Percentiles rank a stretch among this genome's conserved stretches.
phyloP scores from a whole-genome alignment of 2,329 filamentous ascomycete genomes.

The Alternaria sp. region DNA sequence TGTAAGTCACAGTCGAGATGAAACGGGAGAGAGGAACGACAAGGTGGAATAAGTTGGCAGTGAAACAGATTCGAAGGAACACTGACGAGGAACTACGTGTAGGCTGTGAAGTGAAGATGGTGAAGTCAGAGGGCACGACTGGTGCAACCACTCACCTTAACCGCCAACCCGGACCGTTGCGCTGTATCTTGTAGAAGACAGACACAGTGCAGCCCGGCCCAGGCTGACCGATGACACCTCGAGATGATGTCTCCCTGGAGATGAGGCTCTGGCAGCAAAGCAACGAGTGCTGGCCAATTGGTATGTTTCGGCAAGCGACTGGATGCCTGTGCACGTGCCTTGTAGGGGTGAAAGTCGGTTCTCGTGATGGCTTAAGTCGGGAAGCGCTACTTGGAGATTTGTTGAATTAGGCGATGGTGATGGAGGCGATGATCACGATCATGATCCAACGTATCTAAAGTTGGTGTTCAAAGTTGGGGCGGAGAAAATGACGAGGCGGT shows the following conservation, averaged over 20 bases:
- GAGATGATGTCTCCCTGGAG: slow-evolving; percentile 33
- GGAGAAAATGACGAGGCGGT: slow-evolving; percentile 28
- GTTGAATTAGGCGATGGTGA: slow-evolving; percentile 40
- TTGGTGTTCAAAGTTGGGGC: slow-evolving; percentile 14
- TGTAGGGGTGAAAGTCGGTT: slow-evolving; percentile 44
- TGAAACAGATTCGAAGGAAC: background rate
- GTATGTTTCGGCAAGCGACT: slow-evolving; percentile 36
- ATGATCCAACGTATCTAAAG: slow-evolving; percentile 34
- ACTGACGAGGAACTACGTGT: background rate
- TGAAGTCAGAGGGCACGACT: background rate
- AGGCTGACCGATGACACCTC: slow-evolving; percentile 43
- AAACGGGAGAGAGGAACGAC: slow-evolving; percentile 1
- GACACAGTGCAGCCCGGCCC: slow-evolving; percentile 47
- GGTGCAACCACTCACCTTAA: slow-evolving; percentile 39
- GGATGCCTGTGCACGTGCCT: slow-evolving; percentile 36
- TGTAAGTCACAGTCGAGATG: slow-evolving; percentile 15
- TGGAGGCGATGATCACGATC: slow-evolving; percentile 29
- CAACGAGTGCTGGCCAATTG: slow-evolving; percentile 45
- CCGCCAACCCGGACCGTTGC: slow-evolving; percentile 44
- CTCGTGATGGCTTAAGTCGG: slow-evolving; percentile 41
- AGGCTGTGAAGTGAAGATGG: background rate
- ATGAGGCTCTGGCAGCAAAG: slow-evolving; percentile 39
- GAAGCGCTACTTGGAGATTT: slow-evolving; percentile 44
- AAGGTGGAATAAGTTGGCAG: background rate
- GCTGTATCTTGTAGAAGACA: slow-evolving; percentile 43